These are phyloP conservation scores for Tilletia walkeri DNA, from an alignment of 1,284 basidiomycete species.

Conservation along the genomic window DNA sequence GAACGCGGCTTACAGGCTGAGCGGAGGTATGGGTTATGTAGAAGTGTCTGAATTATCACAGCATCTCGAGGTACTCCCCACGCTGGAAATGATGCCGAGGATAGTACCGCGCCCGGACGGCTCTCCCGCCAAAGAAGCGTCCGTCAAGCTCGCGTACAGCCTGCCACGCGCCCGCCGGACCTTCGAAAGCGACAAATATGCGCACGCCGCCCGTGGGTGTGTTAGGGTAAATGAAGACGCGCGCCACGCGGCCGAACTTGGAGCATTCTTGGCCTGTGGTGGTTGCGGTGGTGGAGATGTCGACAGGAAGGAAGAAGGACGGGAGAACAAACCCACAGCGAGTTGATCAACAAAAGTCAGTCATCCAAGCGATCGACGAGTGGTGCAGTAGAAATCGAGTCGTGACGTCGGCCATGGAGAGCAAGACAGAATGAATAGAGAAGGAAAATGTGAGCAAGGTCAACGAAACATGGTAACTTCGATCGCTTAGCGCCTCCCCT, in stretches of 20 bases:
- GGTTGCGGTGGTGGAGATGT: neutral
- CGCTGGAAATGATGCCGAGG: neutral
- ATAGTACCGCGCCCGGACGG: conserved; percentile 22
- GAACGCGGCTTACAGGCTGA: too few relatives aligned
- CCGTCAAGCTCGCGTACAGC: conserved; percentile 37
- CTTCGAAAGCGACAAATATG: conserved; percentile 45
- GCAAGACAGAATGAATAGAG: neutral
- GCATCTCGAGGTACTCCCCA: conserved; percentile 1
- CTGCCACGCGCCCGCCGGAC: conserved; percentile 39
- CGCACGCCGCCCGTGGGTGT: conserved; percentile 21
- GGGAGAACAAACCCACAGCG: conserved; percentile 21
- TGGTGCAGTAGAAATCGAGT: conserved; percentile 12
- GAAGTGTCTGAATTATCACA: too few relatives aligned
- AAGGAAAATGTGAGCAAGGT: neutral
- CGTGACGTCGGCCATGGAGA: neutral
- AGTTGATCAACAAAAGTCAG: too few relatives aligned
- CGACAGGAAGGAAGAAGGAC: conserved; percentile 10
- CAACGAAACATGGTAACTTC: neutral
- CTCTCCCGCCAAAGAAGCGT: conserved; percentile 29
- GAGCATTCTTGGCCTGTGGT: conserved; percentile 32
- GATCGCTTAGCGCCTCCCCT: neutral
- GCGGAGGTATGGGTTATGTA: too few relatives aligned
- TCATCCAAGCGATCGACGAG: too few relatives aligned
- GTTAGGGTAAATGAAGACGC: conserved; percentile 27
- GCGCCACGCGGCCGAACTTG: conserved; percentile 39